Percentiles rank a stretch among this genome's conserved stretches.
Evolutionary conservation across 805 yeast species (phyloP).

Genomic region (Metschnikowia drakensbergensis): DNA sequence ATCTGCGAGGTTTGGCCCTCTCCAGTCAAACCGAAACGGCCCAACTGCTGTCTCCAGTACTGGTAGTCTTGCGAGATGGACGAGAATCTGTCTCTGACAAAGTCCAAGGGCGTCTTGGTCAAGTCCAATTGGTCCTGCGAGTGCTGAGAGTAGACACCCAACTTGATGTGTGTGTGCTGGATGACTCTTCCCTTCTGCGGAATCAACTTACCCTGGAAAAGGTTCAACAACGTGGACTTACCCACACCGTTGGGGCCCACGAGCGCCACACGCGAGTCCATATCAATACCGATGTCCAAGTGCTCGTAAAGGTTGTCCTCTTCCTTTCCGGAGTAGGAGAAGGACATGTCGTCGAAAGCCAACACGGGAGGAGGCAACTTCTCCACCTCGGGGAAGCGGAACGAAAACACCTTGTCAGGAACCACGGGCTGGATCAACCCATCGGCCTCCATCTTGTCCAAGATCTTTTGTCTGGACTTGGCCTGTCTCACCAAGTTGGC

Average conservation of each 20-base stretch:
- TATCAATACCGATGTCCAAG: conserved; percentile 96
- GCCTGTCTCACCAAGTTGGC: conserved; percentile 98
- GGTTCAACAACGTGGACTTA: conserved; percentile 89
- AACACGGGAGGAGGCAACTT: conserved; percentile 98
- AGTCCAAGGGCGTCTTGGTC: conserved; percentile 92
- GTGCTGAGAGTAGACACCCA: conserved; percentile 98
- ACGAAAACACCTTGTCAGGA: conserved; percentile 88
- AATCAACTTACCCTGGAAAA: conserved; percentile 91
- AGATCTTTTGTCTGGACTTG: conserved; percentile 97
- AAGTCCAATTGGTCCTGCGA: conserved; percentile 97
- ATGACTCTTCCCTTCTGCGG: conserved; percentile 95
- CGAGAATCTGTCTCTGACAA: conserved; percentile 92
- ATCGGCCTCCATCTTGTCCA: conserved; percentile 99
- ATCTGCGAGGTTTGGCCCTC: conserved; percentile 97
- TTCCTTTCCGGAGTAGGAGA: conserved; percentile 77
- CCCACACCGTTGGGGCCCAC: conserved; percentile 99
- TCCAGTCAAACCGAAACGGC: conserved; percentile 97
- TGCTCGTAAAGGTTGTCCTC: conserved; percentile 88
- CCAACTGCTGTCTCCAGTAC: conserved; percentile 97
- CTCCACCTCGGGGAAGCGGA: conserved; percentile 92
- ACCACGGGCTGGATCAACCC: conserved; percentile 92
- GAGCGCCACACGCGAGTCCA: conserved; percentile 97
- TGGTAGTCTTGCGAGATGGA: conserved; percentile 94
- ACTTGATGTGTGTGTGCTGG: conserved; percentile 94
- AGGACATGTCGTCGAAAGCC: conserved; percentile 92